Percentiles rank a stretch among this genome's conserved stretches.
Evolutionary conservation across 345 rosid genomes (phyloP).

Genomic region (Eucalyptus regnans): DNA sequence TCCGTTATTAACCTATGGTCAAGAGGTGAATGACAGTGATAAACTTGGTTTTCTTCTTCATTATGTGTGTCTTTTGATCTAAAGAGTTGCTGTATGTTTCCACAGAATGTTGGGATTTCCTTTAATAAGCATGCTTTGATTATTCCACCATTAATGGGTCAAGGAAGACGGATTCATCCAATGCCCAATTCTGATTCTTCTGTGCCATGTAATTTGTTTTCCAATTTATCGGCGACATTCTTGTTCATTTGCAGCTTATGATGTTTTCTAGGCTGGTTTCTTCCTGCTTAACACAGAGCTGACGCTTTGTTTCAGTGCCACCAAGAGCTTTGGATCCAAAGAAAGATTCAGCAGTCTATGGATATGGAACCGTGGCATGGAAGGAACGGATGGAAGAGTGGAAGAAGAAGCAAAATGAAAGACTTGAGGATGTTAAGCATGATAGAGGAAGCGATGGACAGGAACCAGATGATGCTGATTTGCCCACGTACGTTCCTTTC

Average conservation of each 20-base stretch:
- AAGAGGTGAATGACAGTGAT: constrained; percentile 32
- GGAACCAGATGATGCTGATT: constrained; percentile 47
- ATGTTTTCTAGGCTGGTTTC: not conserved
- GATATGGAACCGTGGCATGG: constrained; percentile 95
- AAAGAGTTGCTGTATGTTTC: not conserved
- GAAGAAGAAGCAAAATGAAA: constrained; percentile 69
- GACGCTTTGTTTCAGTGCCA: constrained; percentile 29
- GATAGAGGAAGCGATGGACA: constrained; percentile 31
- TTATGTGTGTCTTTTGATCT: not conserved
- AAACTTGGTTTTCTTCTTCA: not conserved
- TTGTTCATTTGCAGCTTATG: not conserved
- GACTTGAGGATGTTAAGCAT: constrained; percentile 54
- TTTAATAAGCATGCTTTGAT: constrained; percentile 75
- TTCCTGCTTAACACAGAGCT: not conserved
- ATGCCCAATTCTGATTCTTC: constrained; percentile 39
- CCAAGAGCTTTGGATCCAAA: constrained; percentile 83
- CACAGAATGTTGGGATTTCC: constrained; percentile 58
- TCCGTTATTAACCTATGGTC: constrained; percentile 61
- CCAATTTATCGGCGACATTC: not conserved
- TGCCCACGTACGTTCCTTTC: constrained; percentile 45
- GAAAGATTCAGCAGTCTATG: constrained; percentile 76
- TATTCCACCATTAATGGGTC: constrained; percentile 51
- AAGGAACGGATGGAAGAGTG: constrained; percentile 85
- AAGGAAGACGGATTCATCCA: constrained; percentile 42
- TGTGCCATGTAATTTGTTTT: constrained; percentile 30